Evolutionary conservation across 768 basidiomycete species (phyloP), one percentile per base, ranked within the genome.

Genomic region (Tulasnella sp.): DNA sequence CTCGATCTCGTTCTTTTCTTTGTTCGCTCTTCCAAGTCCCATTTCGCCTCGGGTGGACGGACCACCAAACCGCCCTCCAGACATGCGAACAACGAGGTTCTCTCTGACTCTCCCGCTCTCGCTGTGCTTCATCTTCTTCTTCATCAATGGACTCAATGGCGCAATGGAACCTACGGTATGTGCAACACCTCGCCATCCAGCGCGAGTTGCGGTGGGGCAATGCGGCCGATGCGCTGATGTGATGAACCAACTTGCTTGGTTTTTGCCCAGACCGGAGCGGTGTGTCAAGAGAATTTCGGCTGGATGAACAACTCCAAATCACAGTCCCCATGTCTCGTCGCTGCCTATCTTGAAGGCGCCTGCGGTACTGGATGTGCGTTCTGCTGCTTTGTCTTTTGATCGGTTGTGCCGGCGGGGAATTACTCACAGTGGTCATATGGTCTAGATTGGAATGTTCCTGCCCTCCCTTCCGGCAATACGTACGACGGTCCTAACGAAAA

Each of bases 391-490:
- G 8, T 44, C n/a, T 76, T n/a, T 27, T 31, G 42, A n/a, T 62
- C 48, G 75, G 12, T 21, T 8, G n/a, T 19, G 48, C 34, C 31
- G 73, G 10, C 39, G 52, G 48, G 24, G 6, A 58, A 31, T 24
- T n/a, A 18, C 75, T 48, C 42, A 39, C 46, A 40, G 4, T 38
- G 39, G 46, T 52, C 42, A 52, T 76, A 34, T 44, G 27, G 38
- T 72, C 58, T 27, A 71, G 78, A 79, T 73, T 79, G 71, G 42
- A 79, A 79, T 27, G 10, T 79, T n/a, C 27, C 71, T 31, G 62
- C 68, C 14, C 71, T 46, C 71, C 71, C 68, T 5, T 21, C 42
- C 9, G 78, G 39, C 6, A 31, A 46, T 5, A 44, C 21, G 38
- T 72, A 58, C 12, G 38, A 73, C 34, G 44, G 71, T 9, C 78